Evolutionary conservation across 495 filamentous ascomycete genomes (phyloP), one percentile per base, ranked within the genome.

Genomic region (Tuber brumale): DNA sequence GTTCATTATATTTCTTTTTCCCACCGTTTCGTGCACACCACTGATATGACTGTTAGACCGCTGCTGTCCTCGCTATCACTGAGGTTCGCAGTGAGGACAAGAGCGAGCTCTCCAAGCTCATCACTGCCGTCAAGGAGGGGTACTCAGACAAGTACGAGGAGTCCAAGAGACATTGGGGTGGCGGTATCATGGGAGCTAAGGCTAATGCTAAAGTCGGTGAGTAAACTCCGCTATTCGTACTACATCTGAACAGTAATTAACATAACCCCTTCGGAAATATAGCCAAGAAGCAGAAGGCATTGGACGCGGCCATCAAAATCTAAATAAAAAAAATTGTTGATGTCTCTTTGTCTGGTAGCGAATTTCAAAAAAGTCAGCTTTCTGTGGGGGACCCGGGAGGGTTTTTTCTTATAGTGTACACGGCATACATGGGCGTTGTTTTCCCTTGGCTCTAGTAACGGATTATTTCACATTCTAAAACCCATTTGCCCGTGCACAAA

Each of bases 141-240:
- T 99, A 97, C 89, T 86, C 91, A 79, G 95, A 95, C 86, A 97
- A 97, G 90, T 92, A 93, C 86, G 94, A 97, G 88, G 93, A 97
- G 85, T 85, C 88, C 83, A 93, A 92, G 87, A 91, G 93, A 85
- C 92, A 94, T 88, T 99, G 96, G 95, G 96, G 96, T 88, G 96
- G 96, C 90, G 96, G 96, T 87, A 97, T 98, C 88, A 97, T 98
- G 95, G 96, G 96, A 82, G 88, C 90, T 85, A 99, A 99, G 92
- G 95, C 96, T 84, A 90, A 93, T 83, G 94, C 92, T 84, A 89
- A 91, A 84, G 91, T 91, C 83, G 92, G 94, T 81, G 71, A 73
- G 80, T 74, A 57, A 46, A 35, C 42, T 37, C 61, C 12, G 12
- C n/a, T 12, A 23, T 19, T 7, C 16, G 3, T 6, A 4, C 46